Base-by-base conservation (phyloP, 495 filamentous ascomycete genomes). In the Immersiella caudata region DNA sequence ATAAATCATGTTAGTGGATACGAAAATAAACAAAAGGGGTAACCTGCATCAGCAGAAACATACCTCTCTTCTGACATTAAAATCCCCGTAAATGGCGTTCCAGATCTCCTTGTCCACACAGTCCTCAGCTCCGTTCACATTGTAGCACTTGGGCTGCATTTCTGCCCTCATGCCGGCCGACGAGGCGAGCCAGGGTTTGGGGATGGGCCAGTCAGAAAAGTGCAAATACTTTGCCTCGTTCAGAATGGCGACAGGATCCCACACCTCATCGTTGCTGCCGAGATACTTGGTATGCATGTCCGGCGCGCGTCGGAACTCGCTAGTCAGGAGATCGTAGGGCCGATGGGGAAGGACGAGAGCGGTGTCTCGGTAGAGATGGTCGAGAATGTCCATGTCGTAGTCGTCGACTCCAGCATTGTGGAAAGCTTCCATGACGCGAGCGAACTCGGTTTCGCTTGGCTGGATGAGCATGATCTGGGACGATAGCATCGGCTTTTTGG, bases 121-220 rank as follows among this genome's bases (percentile, higher is more conserved):
- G 8, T 33, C 8, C 29, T 33, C 29, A 33, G 8, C 29, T 8
- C 29, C 29, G 8, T 33, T 8, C 3, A 33, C 29, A 3, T 33
- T 8, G 8, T 33, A 33, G 29, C 29, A 33, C 8, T 33, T 33
- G 3, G 29, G 29, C 29, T 33, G 29, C 29, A 33, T 33, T 8
- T 33, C 4, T 8, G 29, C 29, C 29, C 29, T 33, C 8, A 4
- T 33, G 29, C 29, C 29, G 29, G 29, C 29, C 29, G 29, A 33
- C 8, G 3, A 3, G 3, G 29, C 4, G 8, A 33, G 29, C 91
- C 91, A 93, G 0, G 91, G 91, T 75, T 94, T 94, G 3, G 91
- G 90, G 51, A 93, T 69, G 4, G 92, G 92, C 87, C 88, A 91
- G 71, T 95, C 92, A 2, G 85, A 89, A 71, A 96, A 94, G 77